A percentile compares a stretch with the other conserved stretches of the same genome.
These are phyloP conservation scores for Epichloe hybrida DNA, from an alignment of 2,329 filamentous ascomycete species.

Conservation along the genomic window DNA sequence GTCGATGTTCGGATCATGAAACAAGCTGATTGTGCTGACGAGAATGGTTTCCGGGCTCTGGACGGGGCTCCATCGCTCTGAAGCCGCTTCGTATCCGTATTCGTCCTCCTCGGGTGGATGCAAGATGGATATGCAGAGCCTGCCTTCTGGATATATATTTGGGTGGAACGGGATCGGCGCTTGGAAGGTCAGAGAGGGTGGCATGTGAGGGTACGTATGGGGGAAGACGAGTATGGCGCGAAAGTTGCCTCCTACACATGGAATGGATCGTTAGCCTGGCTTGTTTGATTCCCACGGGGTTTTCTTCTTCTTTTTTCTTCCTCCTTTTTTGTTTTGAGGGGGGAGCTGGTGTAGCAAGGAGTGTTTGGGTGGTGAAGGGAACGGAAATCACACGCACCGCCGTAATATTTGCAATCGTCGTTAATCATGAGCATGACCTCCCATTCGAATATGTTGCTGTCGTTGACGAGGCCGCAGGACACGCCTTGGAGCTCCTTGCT, in stretches of 20 bases:
- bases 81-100: constrained; percentile 81
- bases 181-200: constrained; percentile 80
- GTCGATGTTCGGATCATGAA: constrained; percentile 88
- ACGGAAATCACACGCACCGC: constrained; percentile 43
- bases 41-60: constrained; percentile 96
- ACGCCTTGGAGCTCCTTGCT: constrained; percentile 89
- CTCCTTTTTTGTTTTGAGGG: too few species aligned
- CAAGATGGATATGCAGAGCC: constrained; percentile 92
- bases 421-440: constrained; percentile 98
- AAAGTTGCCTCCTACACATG: constrained; percentile 68
- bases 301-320: too few species aligned
- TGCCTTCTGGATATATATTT: constrained; percentile 78
- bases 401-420: constrained; percentile 87
- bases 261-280: not conserved
- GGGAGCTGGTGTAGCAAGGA: not conserved
- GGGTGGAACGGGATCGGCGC: constrained; percentile 79
- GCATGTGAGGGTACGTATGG: constrained; percentile 69
- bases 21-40: constrained; percentile 80
- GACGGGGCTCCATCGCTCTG: constrained; percentile 88
- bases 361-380: too few species aligned
- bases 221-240: constrained; percentile 76
- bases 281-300: too few species aligned
- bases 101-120: constrained; percentile 91
- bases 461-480: constrained; percentile 75
- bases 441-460: constrained; percentile 90